Evolutionary conservation across 768 basidiomycete species (phyloP), one percentile per base, ranked within the genome.

Genomic region (Agaricus bisporus): DNA sequence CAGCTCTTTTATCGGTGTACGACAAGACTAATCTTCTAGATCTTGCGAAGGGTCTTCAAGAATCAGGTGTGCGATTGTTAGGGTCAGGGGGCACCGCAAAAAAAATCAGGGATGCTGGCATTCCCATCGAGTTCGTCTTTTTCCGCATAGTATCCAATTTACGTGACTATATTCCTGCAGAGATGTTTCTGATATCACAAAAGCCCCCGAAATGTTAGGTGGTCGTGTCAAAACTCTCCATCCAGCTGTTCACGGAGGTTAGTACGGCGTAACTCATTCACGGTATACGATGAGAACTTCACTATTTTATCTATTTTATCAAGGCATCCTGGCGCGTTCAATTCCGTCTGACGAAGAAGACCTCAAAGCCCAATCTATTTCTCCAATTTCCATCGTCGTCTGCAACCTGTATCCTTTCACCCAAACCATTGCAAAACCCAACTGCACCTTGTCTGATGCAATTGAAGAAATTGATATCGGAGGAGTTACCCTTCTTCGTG

Each of bases 381-480:
- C 89, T 5, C 90, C 91, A 57, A 98, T 98, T 72, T 85, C 88
- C 52, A 88, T 99, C 73, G 95, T 99, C 54, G 94, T 97, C 57
- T 99, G 97, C 83, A 99, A 99, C 68, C 83, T 99, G 49, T 98
- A 99, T 75, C 97, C 97, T 0, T 99, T 99, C 74, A 83, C 89
- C 29, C 81, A 85, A 18, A 97, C 95, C 45, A 90, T 95, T 66
- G 80, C 95, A 0, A 82, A 86, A 61, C 90, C 93, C 0, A 81
- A 82, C 59, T 95, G 94, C 71, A 94, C 91, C 10, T 82, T 98
- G 56, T 83, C 91, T 3, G 87, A 88, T 45, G 95, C 95, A 5
- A 86, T 98, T 55, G 97, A 99, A 68, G 97, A 99, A 70, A 88
- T 99, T 60, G 97, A 99, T 70, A 98, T 99, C 54, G 97, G 97